phyloP scores from a whole-genome alignment of 2,329 filamentous ascomycete species.

The Elsinoe perseae region DNA sequence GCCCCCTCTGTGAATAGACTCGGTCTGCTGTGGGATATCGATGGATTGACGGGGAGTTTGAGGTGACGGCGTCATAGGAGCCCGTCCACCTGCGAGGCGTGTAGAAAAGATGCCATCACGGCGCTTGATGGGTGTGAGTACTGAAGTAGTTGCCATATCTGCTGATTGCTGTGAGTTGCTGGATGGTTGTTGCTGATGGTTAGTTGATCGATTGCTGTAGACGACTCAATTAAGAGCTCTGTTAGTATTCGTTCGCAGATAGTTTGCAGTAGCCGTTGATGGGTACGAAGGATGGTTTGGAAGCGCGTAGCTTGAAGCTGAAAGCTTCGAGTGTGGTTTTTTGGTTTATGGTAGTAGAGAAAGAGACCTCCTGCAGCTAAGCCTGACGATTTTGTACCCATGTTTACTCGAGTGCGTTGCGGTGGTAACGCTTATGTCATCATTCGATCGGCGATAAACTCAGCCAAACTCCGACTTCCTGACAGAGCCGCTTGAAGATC shows the following conservation, averaged over 20 bases:
- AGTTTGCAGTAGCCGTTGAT: constrained; percentile 32
- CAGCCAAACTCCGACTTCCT: constrained; percentile 4
- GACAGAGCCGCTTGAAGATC: constrained; percentile 8
- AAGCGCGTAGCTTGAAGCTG: constrained; percentile 18
- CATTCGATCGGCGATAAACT: neutral
- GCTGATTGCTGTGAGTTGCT: constrained; percentile 19
- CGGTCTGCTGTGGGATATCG: constrained; percentile 44
- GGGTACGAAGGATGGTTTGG: constrained; percentile 18
- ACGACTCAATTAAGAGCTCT: constrained; percentile 33
- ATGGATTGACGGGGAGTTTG: constrained; percentile 58
- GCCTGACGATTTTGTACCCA: neutral
- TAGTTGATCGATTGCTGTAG: constrained; percentile 20
- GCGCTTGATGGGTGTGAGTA: constrained; percentile 91
- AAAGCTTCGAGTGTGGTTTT: constrained; percentile 22
- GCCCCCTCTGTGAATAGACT: constrained; percentile 65
- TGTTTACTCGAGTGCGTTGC: constrained; percentile 15
- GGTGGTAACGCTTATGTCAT: constrained; percentile 13
- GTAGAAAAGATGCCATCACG: constrained; percentile 87
- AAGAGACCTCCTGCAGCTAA: constrained; percentile 11
- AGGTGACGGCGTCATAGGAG: constrained; percentile 90
- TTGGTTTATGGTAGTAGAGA: constrained; percentile 24
- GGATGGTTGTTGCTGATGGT: constrained; percentile 12
- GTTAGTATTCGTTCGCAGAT: constrained; percentile 30
- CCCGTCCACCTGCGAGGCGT: constrained; percentile 87
- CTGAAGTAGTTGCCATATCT: constrained; percentile 70